Evolutionary conservation across 108 stramenopile species (phyloP), one percentile per base, ranked within the genome.

Genomic region (Pseudonitzschia delicatissima): DNA sequence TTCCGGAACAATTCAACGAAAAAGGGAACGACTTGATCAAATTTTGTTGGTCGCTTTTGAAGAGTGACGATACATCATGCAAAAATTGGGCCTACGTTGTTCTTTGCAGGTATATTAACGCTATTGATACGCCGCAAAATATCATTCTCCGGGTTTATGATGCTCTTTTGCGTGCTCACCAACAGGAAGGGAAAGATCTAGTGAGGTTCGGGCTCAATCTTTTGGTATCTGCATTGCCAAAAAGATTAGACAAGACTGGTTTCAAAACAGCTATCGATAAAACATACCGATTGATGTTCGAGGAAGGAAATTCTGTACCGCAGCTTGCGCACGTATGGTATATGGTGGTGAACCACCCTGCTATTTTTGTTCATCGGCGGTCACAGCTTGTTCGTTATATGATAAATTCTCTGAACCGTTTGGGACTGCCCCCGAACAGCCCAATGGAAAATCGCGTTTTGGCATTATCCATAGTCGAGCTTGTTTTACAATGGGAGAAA

Each of bases 71-170:
- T 69, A 47, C 79, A 21, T 66, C 74, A 11, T 86, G 90, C 57
- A 98, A 96, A 77, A 82, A 83, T 66, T 96, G 93, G 89, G 95
- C 95, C 4, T 96, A 96, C 72, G 64, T 96, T 37, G 91, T 92
- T 53, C 73, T 97, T 7, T 90, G 88, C 66, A 66, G 81, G 13
- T 92, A 96, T 70, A 87, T 96, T 39, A 50, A 78, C 17, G 77
- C 66, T n/a, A 8, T 59, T 12, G 87, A 82, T 27, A 88, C 95
- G 8, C 91, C 95, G 23, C 32, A 83, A 25, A 91, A 92, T 53
- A 79, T 93, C n/a, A 87, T 94, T 51, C 82, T 95, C 7, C 93
- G 96, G 77, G 92, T 94, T 12, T 88, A 89, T 71, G 65, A 77
- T 11, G 85, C 89, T 32, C 81, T 99, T 23, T 63, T 97, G 31